Conservation (phyloP, 73 alveolate species). For the Halteria grandinella region DNA sequence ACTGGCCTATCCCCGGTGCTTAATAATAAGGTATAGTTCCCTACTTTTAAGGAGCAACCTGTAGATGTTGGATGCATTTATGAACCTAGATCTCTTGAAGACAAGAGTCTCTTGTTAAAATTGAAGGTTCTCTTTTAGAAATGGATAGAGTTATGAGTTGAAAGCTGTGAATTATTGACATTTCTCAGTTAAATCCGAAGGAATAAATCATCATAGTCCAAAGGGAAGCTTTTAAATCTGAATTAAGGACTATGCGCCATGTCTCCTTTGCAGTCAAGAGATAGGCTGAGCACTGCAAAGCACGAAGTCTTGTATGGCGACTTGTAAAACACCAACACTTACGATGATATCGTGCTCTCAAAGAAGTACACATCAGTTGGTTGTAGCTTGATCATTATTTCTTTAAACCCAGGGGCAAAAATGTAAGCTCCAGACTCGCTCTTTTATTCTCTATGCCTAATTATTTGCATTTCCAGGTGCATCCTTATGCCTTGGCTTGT, state of each 20-base stretch:
- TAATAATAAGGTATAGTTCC: background rate
- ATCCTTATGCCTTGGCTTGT: too few species aligned
- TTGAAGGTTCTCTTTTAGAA: background rate
- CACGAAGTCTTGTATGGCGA: constrained; percentile 12
- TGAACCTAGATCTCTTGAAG: constrained; percentile 40
- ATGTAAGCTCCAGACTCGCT: constrained; percentile 57
- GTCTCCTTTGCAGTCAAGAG: constrained; percentile 21
- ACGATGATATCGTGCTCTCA: too few species aligned
- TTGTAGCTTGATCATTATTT: too few species aligned
- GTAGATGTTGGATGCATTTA: background rate
- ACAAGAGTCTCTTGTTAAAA: background rate
- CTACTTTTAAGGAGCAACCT: background rate
- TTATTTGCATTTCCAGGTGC: background rate
- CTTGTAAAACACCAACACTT: too few species aligned
- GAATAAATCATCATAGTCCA: constrained; percentile 21
- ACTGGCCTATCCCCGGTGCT: constrained; percentile 40
- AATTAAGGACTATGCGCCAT: background rate
- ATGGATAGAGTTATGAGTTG: background rate
- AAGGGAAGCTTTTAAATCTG: constrained; percentile 16
- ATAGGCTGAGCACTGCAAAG: constrained; percentile 10
- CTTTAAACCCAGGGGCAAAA: constrained; percentile 20
- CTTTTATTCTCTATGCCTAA: constrained; percentile 8
- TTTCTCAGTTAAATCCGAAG: constrained; percentile 5
- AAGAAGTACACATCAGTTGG: too few species aligned
- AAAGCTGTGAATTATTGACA: background rate